These are phyloP conservation scores for Sugiyamaella marilandica DNA, from an alignment of 805 yeast species.

Conservation along the genomic window DNA sequence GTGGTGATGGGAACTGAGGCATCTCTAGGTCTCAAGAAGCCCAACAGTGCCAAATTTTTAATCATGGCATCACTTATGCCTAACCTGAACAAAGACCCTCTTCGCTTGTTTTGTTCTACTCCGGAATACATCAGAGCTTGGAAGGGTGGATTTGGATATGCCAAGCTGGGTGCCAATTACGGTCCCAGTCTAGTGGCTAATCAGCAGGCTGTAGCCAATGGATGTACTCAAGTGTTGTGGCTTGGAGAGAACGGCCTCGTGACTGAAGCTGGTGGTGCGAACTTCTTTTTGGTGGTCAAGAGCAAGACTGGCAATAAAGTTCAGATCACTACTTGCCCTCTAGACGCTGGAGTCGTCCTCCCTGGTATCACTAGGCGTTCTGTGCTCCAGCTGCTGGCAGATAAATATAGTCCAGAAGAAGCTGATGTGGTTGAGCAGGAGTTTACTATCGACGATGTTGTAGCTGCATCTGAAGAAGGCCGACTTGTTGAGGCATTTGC, in stretches of 20 bases:
- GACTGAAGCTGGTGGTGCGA: slow-evolving; percentile 55
- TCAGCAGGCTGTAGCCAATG: slow-evolving; percentile 41
- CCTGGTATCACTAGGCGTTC: slow-evolving; percentile 52
- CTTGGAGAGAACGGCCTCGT: slow-evolving; percentile 48
- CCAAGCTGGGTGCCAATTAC: slow-evolving; percentile 52
- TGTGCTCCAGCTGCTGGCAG: slow-evolving; percentile 36
- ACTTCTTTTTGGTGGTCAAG: slow-evolving; percentile 46
- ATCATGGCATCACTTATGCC: slow-evolving; percentile 20
- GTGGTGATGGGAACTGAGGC: slow-evolving; percentile 47
- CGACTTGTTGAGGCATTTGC: slow-evolving; percentile 51
- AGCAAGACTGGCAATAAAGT: slow-evolving; percentile 34
- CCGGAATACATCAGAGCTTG: slow-evolving; percentile 48
- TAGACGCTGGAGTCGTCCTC: slow-evolving; percentile 46
- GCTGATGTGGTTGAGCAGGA: slow-evolving; percentile 43
- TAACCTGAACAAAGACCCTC: slow-evolving; percentile 47
- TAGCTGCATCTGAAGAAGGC: slow-evolving; percentile 42
- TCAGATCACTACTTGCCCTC: slow-evolving; percentile 49
- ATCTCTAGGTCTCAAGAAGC: slow-evolving; percentile 44
- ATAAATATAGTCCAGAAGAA: slow-evolving; percentile 34
- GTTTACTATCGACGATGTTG: slow-evolving; percentile 45
- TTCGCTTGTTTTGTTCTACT: slow-evolving; percentile 46
- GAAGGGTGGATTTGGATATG: slow-evolving; percentile 54
- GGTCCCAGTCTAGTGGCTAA: slow-evolving; percentile 49
- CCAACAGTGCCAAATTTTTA: slow-evolving; percentile 32
- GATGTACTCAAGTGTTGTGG: slow-evolving; percentile 52